phyloP scores from a whole-genome alignment of 2,329 filamentous ascomycete species.

The Malbranchea cinnamomea region DNA sequence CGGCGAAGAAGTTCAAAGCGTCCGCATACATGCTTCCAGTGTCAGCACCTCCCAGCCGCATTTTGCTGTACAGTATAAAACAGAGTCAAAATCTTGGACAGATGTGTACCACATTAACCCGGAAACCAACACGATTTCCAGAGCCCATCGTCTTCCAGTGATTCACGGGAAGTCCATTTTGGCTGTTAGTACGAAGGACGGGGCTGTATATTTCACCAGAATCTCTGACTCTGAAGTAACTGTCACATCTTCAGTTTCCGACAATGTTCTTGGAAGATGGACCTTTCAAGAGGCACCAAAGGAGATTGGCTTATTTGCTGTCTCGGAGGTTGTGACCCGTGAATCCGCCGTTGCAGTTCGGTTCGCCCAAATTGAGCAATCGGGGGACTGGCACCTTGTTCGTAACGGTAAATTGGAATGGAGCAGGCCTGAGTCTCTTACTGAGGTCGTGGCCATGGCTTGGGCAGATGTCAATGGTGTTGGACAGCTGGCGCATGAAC shows the following conservation, averaged over 20 bases:
- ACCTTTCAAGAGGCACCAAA: conserved; percentile 35
- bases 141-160: conserved; percentile 65
- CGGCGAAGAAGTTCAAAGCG: conserved; percentile 35
- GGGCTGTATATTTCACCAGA: conserved; percentile 80
- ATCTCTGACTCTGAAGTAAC: conserved; percentile 59
- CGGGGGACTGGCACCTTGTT: conserved; percentile 66
- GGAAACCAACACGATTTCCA: conserved; percentile 52
- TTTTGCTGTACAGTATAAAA: conserved; percentile 72
- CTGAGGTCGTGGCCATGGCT: conserved; percentile 61
- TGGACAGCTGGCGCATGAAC: conserved; percentile 60
- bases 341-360: conserved; percentile 60
- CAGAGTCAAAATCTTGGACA: conserved; percentile 56
- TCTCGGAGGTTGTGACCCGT: conserved; percentile 70
- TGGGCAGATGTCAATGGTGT: conserved; percentile 65
- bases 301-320: conserved; percentile 46
- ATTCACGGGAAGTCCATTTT: conserved; percentile 58
- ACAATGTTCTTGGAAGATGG: conserved; percentile 66
- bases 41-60: conserved; percentile 58
- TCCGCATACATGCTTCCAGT: conserved; percentile 58
- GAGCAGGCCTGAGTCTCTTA: conserved; percentile 68
- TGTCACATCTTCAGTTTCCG: conserved; percentile 61
- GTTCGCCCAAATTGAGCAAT: conserved; percentile 50
- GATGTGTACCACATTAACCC: conserved; percentile 75
- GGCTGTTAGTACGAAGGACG: conserved; percentile 59
- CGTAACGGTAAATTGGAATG: conserved; percentile 70